Percentiles rank a stretch among this genome's conserved stretches.
Evolutionary conservation across 169 alveolate species (phyloP).

Genomic region (Plasmodium ovale): DNA sequence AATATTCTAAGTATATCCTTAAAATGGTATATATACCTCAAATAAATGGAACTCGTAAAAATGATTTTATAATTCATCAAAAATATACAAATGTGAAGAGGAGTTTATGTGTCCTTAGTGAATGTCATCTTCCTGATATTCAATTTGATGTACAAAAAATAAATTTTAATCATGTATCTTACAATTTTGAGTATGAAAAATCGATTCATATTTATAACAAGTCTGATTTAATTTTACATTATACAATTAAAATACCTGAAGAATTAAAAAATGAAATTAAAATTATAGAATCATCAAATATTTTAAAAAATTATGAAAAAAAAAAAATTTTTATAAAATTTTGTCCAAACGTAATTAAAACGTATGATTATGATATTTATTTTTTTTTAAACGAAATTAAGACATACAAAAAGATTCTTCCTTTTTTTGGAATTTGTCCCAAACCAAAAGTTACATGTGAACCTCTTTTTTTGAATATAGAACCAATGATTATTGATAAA

Average conservation of each 20-base stretch:
- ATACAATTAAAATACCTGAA: constrained; percentile 25
- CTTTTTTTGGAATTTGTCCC: constrained; percentile 49
- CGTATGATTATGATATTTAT: constrained; percentile 17
- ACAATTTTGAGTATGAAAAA: constrained; percentile 54
- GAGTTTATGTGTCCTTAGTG: constrained; percentile 14
- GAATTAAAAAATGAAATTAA: constrained; percentile 64
- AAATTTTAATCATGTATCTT: constrained; percentile 51
- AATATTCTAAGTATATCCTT: constrained; percentile 16
- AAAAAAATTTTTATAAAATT: constrained; percentile 24
- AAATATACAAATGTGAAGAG: constrained; percentile 58
- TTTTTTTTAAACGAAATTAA: constrained; percentile 40
- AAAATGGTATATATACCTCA: constrained; percentile 35
- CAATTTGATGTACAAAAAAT: constrained; percentile 30
- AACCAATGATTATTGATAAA: constrained; percentile 59
- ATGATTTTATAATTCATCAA: constrained; percentile 57
- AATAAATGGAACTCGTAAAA: constrained; percentile 20
- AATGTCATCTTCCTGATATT: constrained; percentile 35
- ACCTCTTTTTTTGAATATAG: constrained; percentile 42
- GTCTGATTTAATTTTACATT: constrained; percentile 38
- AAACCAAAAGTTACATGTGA: constrained; percentile 21
- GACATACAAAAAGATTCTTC: constrained; percentile 29
- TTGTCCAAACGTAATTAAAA: constrained; percentile 44
- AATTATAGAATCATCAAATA: constrained; percentile 4
- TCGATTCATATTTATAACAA: constrained; percentile 28
- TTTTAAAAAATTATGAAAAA: constrained; percentile 19